Percentiles rank a stretch among this genome's conserved stretches.
phyloP scores from a whole-genome alignment of 129 eudicot genomes.

The Artemisia tridentata region DNA sequence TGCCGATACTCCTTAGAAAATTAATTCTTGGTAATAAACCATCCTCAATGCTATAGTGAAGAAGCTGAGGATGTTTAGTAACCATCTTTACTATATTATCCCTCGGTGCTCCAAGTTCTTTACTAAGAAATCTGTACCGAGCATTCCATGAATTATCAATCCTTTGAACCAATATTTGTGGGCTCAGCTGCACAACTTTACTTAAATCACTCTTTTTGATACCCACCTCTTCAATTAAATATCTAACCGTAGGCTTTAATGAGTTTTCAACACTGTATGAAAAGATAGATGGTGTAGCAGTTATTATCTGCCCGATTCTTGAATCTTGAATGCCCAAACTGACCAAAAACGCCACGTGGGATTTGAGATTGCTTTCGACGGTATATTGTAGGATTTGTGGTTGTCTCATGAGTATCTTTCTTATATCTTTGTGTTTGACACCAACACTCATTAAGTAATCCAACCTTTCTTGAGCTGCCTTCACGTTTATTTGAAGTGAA shows the following conservation, averaged over 20 bases:
- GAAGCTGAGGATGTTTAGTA: constrained; percentile 85
- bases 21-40: constrained; percentile 85
- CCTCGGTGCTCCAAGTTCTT: constrained; percentile 87
- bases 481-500: constrained; percentile 73
- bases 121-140: constrained; percentile 61
- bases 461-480: constrained; percentile 78
- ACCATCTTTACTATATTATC: constrained; percentile 91
- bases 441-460: constrained; percentile 76
- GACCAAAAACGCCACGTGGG: constrained; percentile 78
- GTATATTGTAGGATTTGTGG: constrained; percentile 84
- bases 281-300: constrained; percentile 87
- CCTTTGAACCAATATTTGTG: constrained; percentile 84
- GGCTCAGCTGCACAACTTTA: constrained; percentile 94
- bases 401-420: constrained; percentile 80
- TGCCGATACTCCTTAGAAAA: constrained; percentile 86
- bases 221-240: constrained; percentile 91
- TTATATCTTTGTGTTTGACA: constrained; percentile 72
- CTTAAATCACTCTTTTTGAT: constrained; percentile 65
- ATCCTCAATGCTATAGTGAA: constrained; percentile 92
- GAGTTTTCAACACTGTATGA: constrained; percentile 90
- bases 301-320: constrained; percentile 76
- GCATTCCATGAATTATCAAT: constrained; percentile 81
- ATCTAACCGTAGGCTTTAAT: constrained; percentile 79
- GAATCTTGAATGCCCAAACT: constrained; percentile 86
- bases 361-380: constrained; percentile 74